Percentiles rank a stretch among this genome's conserved stretches.
Conservation (phyloP, 2,329 filamentous ascomycete genomes). For the Claviceps digitariae region DNA sequence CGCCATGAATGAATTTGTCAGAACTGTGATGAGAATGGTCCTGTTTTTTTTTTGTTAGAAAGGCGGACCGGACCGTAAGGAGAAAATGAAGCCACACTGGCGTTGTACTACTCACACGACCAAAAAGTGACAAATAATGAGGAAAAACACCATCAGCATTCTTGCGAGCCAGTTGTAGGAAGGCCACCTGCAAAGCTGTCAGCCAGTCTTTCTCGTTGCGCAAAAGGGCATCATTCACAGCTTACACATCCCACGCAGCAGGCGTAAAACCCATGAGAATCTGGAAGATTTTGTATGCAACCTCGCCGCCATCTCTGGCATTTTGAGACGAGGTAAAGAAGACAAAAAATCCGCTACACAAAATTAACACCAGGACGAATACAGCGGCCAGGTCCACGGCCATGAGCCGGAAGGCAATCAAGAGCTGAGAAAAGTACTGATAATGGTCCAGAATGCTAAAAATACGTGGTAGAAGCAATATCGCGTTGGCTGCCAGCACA, state of each 20-base stretch:
- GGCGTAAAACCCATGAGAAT: slow-evolving; percentile 93
- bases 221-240: slow-evolving; percentile 5
- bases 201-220: background rate
- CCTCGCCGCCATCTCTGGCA: slow-evolving; percentile 53
- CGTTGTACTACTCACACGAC: slow-evolving; percentile 48
- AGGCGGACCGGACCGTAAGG: no score
- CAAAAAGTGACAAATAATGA: slow-evolving; percentile 91
- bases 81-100: no score
- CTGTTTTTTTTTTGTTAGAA: slow-evolving; percentile 18
- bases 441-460: slow-evolving; percentile 93
- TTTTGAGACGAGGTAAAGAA: slow-evolving; percentile 76
- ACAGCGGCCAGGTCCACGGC: slow-evolving; percentile 78
- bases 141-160: slow-evolving; percentile 61
- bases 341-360: slow-evolving; percentile 89
- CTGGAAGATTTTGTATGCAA: slow-evolving; percentile 88
- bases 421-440: slow-evolving; percentile 85
- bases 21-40: slow-evolving; percentile 86
- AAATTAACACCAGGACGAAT: slow-evolving; percentile 69
- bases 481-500: slow-evolving; percentile 81
- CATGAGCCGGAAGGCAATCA: slow-evolving; percentile 93
- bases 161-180: slow-evolving; percentile 68
- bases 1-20: slow-evolving; percentile 92
- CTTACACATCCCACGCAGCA: slow-evolving; percentile 78
- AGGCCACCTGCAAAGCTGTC: slow-evolving; percentile 38
- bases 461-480: slow-evolving; percentile 76